A percentile compares a stretch with the other conserved stretches of the same genome.
Evolutionary conservation across 768 basidiomycete species (phyloP).

Genomic region (Tephrocybe sp.): DNA sequence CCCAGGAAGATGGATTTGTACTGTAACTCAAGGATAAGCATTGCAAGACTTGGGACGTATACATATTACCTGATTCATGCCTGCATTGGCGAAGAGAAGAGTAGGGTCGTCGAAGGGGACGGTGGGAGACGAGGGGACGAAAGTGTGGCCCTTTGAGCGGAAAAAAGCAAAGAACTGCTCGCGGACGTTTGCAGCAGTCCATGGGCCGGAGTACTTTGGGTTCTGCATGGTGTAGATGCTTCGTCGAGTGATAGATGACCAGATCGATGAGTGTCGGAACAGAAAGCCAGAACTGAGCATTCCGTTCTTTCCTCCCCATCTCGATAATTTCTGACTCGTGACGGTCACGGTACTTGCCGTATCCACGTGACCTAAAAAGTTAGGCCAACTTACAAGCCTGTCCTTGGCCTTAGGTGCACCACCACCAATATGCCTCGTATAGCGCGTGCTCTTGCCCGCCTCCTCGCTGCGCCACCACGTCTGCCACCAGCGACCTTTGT

Average conservation of each 20-base stretch:
- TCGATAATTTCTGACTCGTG: constrained; percentile 20
- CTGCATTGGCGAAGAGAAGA: constrained; percentile 96
- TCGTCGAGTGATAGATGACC: constrained; percentile 12
- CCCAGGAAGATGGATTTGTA: constrained; percentile 98
- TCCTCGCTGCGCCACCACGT: constrained; percentile 34
- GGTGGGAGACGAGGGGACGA: constrained; percentile 87
- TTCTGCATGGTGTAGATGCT: constrained; percentile 35
- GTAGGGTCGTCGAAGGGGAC: constrained; percentile 99
- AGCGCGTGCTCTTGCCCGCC: constrained; percentile 34
- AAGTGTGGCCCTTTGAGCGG: constrained; percentile 74
- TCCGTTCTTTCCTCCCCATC: constrained; percentile 6
- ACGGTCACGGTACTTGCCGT: constrained; percentile 13
- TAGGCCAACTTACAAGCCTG: not conserved
- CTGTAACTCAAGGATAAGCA: constrained; percentile 35
- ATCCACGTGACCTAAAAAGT: constrained; percentile 20
- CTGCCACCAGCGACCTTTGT: constrained; percentile 22
- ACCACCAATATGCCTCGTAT: constrained; percentile 42
- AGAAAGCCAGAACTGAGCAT: constrained; percentile 23
- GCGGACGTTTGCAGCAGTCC: constrained; percentile 84
- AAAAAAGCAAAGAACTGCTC: constrained; percentile 93
- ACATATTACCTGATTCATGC: constrained; percentile 82
- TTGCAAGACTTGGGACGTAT: not conserved
- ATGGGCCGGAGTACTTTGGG: constrained; percentile 43
- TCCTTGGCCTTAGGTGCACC: not conserved
- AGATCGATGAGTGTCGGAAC: constrained; percentile 27